phyloP scores from a whole-genome alignment of 2,329 filamentous ascomycete species.

The Thielaviopsis musarum region DNA sequence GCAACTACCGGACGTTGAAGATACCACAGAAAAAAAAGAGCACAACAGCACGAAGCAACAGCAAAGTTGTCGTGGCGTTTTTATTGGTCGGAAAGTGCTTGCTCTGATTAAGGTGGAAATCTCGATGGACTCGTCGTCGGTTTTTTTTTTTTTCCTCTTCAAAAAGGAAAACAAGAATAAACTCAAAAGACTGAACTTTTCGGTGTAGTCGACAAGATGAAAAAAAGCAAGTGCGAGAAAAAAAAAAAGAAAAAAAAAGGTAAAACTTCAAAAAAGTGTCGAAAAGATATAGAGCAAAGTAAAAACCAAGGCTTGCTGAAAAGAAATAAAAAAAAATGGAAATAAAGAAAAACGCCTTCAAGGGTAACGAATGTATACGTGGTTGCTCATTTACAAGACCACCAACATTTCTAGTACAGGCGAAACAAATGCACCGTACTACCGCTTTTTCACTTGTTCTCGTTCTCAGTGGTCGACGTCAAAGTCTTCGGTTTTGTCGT shows the following conservation, averaged over 20 bases:
- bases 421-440: neutral
- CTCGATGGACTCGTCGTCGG: too few species aligned
- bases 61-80: neutral
- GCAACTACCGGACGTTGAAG: neutral
- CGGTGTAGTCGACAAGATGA: too few species aligned
- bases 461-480: neutral
- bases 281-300: neutral
- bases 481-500: neutral
- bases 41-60: neutral
- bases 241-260: too few species aligned
- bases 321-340: neutral
- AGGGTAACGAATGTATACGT: neutral
- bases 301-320: neutral
- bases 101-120: neutral
- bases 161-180: neutral
- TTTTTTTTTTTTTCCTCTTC: neutral
- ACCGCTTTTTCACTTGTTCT: neutral
- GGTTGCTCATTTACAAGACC: neutral
- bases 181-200: neutral
- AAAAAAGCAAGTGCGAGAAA: too few species aligned
- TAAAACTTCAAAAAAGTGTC: too few species aligned
- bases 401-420: neutral
- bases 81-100: neutral
- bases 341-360: neutral
- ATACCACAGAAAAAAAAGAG: neutral